These are phyloP conservation scores for Pulveroboletus sp. DNA, from an alignment of 1,284 basidiomycete species.

Conservation along the genomic window DNA sequence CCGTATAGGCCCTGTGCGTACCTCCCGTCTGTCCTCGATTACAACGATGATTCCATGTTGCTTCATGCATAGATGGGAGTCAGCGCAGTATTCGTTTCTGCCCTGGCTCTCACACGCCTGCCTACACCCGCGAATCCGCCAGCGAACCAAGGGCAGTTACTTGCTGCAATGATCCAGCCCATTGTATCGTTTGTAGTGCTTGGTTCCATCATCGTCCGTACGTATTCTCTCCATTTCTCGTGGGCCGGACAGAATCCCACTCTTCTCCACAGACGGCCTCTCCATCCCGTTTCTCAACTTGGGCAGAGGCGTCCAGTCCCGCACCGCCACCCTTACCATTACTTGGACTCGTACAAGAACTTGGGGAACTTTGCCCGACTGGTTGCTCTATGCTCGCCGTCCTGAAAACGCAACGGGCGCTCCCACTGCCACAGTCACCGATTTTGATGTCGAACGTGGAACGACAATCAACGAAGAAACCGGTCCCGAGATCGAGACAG, in stretches of 20 bases:
- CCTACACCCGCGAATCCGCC: conserved; percentile 59
- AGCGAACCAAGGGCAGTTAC: conserved; percentile 60
- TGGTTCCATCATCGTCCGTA: conserved; percentile 77
- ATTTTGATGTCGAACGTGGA: conserved; percentile 27
- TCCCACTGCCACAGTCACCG: not conserved
- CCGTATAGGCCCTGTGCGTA: conserved; percentile 54
- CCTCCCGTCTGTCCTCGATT: not conserved
- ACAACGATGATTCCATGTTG: not conserved
- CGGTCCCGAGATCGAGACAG: not conserved
- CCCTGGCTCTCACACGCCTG: conserved; percentile 67
- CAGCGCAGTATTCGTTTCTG: conserved; percentile 83
- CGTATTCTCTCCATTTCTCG: conserved; percentile 26
- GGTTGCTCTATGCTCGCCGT: conserved; percentile 43
- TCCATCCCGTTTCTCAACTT: conserved; percentile 87
- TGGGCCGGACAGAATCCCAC: not conserved
- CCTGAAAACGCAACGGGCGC: conserved; percentile 12
- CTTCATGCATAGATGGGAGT: conserved; percentile 60
- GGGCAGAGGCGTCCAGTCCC: conserved; percentile 61
- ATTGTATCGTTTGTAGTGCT: conserved; percentile 85
- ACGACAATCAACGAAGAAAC: not conserved
- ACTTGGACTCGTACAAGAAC: conserved; percentile 34
- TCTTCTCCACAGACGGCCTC: conserved; percentile 59
- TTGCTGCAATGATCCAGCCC: conserved; percentile 70
- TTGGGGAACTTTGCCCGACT: conserved; percentile 42
- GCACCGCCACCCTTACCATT: conserved; percentile 38